phyloP scores from a whole-genome alignment of 352 stramenopile genomes.

The Phytopythium kandeliae region DNA sequence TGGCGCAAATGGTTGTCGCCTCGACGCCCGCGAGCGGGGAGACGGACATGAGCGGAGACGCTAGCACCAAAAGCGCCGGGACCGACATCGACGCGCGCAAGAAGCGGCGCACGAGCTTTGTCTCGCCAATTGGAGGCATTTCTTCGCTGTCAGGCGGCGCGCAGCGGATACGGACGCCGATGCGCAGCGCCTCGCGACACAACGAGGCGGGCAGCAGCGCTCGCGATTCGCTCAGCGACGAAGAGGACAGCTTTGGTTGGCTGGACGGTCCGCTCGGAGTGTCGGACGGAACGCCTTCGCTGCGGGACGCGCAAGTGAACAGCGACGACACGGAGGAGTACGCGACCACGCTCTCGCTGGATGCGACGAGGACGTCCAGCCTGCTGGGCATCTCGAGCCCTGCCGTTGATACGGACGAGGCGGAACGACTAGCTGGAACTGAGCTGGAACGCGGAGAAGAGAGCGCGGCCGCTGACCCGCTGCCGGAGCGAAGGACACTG shows the following conservation, averaged over 20 bases:
- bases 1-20: background rate
- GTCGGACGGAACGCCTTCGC: background rate
- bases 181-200: background rate
- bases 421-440: background rate
- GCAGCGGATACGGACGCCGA: constrained; percentile 54
- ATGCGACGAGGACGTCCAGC: background rate
- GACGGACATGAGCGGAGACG: background rate
- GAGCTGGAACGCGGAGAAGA: background rate
- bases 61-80: background rate
- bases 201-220: background rate
- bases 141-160: constrained; percentile 49
- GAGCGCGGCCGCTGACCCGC: background rate
- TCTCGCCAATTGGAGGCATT: constrained; percentile 37
- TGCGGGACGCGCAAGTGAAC: background rate
- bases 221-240: background rate
- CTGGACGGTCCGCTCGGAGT: background rate
- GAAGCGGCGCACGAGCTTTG: constrained; percentile 40
- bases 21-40: background rate
- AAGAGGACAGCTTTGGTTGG: constrained; percentile 4
- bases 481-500: constrained; percentile 10
- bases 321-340: constrained; percentile 3
- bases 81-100: constrained; percentile 12
- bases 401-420: background rate
- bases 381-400: background rate
- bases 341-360: constrained; percentile 2